Evolutionary conservation across 345 rosid species (phyloP).

Genomic region (Turnera subulata): DNA sequence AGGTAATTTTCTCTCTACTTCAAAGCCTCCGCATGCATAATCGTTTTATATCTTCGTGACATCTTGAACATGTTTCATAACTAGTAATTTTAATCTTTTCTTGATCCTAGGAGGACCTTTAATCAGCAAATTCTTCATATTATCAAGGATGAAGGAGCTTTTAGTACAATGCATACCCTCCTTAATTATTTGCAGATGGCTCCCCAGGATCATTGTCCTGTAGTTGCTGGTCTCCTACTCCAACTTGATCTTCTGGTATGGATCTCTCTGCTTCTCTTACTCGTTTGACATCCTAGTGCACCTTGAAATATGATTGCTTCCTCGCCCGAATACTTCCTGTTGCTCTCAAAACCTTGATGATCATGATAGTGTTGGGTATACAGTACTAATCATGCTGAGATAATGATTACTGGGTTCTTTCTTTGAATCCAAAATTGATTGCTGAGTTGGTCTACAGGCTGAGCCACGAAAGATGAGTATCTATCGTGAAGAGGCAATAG

Average conservation of each 20-base stretch:
- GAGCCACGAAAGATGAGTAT: constrained; percentile 78
- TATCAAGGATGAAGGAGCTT: constrained; percentile 54
- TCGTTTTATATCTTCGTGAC: constrained; percentile 1
- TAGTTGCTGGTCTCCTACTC: constrained; percentile 55
- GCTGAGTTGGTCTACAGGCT: constrained; percentile 30
- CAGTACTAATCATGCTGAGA: background rate
- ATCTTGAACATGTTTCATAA: background rate
- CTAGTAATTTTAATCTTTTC: background rate
- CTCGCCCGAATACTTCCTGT: background rate
- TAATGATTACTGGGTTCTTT: constrained; percentile 3
- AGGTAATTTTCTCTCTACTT: constrained; percentile 33
- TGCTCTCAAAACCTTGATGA: background rate
- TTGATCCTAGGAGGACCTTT: constrained; percentile 42
- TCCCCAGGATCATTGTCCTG: constrained; percentile 42
- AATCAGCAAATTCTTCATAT: constrained; percentile 55
- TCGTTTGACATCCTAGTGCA: background rate
- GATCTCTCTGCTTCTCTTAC: constrained; percentile 16
- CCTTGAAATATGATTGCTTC: background rate
- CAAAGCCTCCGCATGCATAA: background rate
- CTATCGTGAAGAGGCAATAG: constrained; percentile 72
- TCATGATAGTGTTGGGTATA: background rate
- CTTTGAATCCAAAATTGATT: no score
- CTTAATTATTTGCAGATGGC: constrained; percentile 52
- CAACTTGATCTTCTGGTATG: constrained; percentile 72
- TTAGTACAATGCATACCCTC: constrained; percentile 61